Evolutionary conservation across 2,329 filamentous ascomycete species (phyloP).

Genomic region (Ophiostoma sp.): DNA sequence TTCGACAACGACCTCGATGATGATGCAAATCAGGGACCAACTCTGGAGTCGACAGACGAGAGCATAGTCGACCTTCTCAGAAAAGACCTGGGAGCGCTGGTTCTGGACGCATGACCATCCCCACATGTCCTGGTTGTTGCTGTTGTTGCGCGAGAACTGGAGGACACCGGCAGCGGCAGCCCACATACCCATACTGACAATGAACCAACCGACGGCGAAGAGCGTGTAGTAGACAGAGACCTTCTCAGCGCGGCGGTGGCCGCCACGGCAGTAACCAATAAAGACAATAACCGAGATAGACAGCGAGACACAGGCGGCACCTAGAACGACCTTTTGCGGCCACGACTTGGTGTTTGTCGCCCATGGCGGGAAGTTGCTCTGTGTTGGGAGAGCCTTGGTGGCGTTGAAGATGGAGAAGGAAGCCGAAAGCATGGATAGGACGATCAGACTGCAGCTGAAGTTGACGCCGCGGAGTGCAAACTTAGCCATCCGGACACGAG

Average conservation of each 20-base stretch:
- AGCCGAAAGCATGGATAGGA: conserved; percentile 85
- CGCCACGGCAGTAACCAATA: conserved; percentile 81
- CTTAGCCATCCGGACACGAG: conserved; percentile 87
- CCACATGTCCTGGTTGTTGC: conserved; percentile 87
- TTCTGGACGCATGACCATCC: conserved; percentile 97
- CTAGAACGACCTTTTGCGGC: conserved; percentile 84
- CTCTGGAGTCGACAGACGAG: conserved; percentile 92
- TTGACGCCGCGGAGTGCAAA: conserved; percentile 92
- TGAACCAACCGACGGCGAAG: conserved; percentile 91
- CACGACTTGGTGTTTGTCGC: conserved; percentile 75
- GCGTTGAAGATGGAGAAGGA: conserved; percentile 91
- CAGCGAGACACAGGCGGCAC: conserved; percentile 78
- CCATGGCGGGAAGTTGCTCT: conserved; percentile 85
- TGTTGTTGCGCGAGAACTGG: conserved; percentile 72
- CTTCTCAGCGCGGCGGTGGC: conserved; percentile 86
- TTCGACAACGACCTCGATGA: conserved; percentile 95
- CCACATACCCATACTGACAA: conserved; percentile 92
- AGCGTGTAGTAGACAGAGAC: conserved; percentile 93
- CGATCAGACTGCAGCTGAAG: conserved; percentile 95
- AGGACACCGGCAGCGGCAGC: conserved; percentile 79
- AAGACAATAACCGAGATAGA: conserved; percentile 77
- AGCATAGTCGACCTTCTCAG: conserved; percentile 79
- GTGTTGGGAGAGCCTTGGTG: conserved; percentile 69
- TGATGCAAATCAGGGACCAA: conserved; percentile 93
- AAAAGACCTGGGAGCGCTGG: conserved; percentile 72